Conservation (phyloP, 768 basidiomycete species). For the Melanogaster broomeanus region DNA sequence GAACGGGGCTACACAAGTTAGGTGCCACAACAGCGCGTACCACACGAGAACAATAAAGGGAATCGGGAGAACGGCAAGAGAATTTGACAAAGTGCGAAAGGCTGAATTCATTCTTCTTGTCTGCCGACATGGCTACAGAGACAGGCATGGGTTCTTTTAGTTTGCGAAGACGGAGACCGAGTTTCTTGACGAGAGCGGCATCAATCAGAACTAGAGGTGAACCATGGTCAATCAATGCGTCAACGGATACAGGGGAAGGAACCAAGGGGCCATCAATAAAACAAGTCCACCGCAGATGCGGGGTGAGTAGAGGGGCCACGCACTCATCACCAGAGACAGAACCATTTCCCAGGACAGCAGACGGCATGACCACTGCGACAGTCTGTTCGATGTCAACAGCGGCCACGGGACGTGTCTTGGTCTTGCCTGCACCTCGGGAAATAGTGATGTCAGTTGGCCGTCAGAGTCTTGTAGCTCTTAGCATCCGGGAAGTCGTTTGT, state of each 20-base stretch:
- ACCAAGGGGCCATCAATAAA: conserved; percentile 1
- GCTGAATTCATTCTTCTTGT: background rate
- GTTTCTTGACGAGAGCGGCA: conserved; percentile 15
- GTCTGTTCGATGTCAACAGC: background rate
- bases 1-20: conserved; percentile 24
- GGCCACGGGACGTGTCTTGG: background rate
- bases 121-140: conserved; percentile 1
- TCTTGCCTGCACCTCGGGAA: background rate
- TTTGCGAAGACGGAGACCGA: background rate
- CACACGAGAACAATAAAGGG: background rate
- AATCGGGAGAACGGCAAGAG: conserved; percentile 5
- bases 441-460: background rate
- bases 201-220: conserved; percentile 35
- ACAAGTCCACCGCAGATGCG: conserved; percentile 15
- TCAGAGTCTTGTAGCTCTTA: conserved; percentile 16
- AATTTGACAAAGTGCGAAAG: conserved; percentile 16
- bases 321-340: conserved; percentile 10
- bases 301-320: background rate
- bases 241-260: background rate
- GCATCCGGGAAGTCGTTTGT: conserved; percentile 17
- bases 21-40: conserved; percentile 25
- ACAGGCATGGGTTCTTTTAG: conserved; percentile 5
- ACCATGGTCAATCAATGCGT: conserved; percentile 31
- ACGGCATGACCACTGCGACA: conserved; percentile 1
- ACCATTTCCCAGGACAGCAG: conserved; percentile 7